These are phyloP conservation scores for Syzygium syzygioides DNA, from an alignment of 441 rosid genomes.

Conservation along the genomic window DNA sequence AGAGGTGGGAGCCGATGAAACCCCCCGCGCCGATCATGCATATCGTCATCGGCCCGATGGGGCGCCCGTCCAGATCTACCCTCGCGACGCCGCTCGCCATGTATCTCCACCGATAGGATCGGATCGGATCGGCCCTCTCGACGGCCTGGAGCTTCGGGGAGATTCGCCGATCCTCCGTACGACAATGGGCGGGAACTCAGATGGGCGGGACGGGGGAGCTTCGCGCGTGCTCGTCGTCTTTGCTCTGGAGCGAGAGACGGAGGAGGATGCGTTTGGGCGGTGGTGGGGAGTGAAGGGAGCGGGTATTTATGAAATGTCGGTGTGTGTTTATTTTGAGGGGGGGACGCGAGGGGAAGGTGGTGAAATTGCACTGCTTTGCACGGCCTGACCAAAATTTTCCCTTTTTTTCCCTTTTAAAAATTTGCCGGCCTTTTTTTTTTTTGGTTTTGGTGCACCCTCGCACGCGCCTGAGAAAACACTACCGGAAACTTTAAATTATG, in stretches of 20 bases:
- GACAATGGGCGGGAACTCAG: background rate
- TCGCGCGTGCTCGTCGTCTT: background rate
- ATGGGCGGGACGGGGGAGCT: background rate
- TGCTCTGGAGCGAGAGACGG: background rate
- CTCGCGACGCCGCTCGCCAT: conserved; percentile 24
- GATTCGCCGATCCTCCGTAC: background rate
- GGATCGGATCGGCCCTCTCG: background rate
- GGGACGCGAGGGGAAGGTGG: background rate
- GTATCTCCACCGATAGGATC: background rate
- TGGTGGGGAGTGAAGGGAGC: background rate
- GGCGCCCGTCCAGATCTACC: conserved; percentile 84
- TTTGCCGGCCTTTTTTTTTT: background rate
- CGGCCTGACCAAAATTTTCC: background rate
- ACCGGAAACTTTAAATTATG: too few species aligned
- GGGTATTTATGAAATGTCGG: background rate
- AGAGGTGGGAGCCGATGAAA: conserved; percentile 95
- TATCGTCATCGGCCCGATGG: conserved; percentile 74
- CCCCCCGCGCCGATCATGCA: conserved; percentile 99
- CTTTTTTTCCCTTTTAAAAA: too few species aligned
- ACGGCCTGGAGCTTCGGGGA: background rate
- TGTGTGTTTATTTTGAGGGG: background rate
- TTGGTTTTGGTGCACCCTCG: too few species aligned
- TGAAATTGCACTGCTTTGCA: background rate
- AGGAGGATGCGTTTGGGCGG: background rate
- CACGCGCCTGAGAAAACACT: background rate